Percentiles rank a stretch among this genome's conserved stretches.
These are phyloP conservation scores for Schizothecium vesticola DNA, from an alignment of 495 filamentous ascomycete species.

Conservation along the genomic window DNA sequence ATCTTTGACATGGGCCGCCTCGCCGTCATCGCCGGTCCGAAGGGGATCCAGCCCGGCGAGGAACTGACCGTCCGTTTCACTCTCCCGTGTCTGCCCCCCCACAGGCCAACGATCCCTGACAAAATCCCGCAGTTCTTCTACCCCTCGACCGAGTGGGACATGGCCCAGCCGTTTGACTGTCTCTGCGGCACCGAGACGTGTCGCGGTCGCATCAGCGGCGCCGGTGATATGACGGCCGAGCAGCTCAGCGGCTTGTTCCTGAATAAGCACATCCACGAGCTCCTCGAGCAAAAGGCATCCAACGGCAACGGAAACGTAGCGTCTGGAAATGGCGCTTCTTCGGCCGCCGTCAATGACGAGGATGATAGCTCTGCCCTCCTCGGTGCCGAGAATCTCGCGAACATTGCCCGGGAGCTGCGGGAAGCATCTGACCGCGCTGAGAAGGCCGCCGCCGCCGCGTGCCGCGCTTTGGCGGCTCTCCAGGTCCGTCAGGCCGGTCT, in stretches of 20 bases:
- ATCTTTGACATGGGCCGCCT: constrained; percentile 63
- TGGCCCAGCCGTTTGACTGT: constrained; percentile 70
- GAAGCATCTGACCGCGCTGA: constrained; percentile 35
- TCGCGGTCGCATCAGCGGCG: constrained; percentile 49
- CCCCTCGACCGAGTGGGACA: constrained; percentile 69
- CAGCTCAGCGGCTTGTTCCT: constrained; percentile 47
- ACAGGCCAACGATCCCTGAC: neutral
- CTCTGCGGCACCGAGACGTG: constrained; percentile 51
- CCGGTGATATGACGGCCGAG: constrained; percentile 43
- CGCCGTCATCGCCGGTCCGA: constrained; percentile 56
- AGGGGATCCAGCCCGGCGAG: constrained; percentile 53
- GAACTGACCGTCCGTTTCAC: constrained; percentile 50
- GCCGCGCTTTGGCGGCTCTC: constrained; percentile 28
- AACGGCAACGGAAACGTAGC: neutral
- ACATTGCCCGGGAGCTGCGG: constrained; percentile 26
- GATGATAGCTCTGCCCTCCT: neutral
- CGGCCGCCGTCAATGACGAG: neutral
- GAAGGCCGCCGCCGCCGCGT: constrained; percentile 34
- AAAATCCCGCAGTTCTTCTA: constrained; percentile 58
- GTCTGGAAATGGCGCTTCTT: constrained; percentile 8
- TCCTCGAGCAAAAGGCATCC: constrained; percentile 34
- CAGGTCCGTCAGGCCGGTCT: neutral
- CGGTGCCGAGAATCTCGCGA: constrained; percentile 8
- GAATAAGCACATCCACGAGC: constrained; percentile 50
- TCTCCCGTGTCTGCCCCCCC: constrained; percentile 1